Evolutionary conservation across 345 rosid species (phyloP), one percentile per base, ranked within the genome.

Genomic region (Turritis glabra): DNA sequence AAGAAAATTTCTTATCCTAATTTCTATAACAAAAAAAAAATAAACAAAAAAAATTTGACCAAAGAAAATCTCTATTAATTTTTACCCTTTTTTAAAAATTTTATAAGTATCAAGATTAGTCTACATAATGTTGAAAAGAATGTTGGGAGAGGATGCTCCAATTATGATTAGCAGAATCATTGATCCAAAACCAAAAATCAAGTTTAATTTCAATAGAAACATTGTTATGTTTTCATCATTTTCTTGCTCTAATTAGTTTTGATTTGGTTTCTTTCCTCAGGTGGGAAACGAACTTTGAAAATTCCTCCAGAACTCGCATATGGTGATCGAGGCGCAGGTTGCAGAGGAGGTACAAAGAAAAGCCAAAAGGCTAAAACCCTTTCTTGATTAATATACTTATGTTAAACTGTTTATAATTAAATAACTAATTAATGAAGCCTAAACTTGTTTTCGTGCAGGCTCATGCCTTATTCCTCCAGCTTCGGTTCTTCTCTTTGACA

Each of bases 241-340:
- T 8, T 33, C 25, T 69, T 41, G 3, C 7, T 59, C 3, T 15
- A 15, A 23, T 3, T 2, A 23, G 48, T 32, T 18, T 21, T 32
- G 22, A 14, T 38, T 38, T 26, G 61, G 23, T 8, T 51, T 53
- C 25, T 22, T 61, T 27, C 5, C 57, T 47, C 59, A 91, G 97
- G 97, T 4, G 97, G 97, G 5, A 89, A 91, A 69, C 86, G 97
- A 7, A 61, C 71, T 41, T 46, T 91, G 43, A 90, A 77, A 81
- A 82, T 94, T 64, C 97, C 95, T 62, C 95, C 96, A 3, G 91
- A 80, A 41, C 88, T 91, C 1, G 98, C 86, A 5, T 94, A 91
- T 77, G 97, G 98, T 68, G 64, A 81, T 77, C 83, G 98, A 82
- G 97, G 97, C 4, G 97, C 98, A 4, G 95, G 98, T 7, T 94